Evolutionary conservation across 805 yeast species (phyloP).

Genomic region (Lipomyces spencermartinsiae): DNA sequence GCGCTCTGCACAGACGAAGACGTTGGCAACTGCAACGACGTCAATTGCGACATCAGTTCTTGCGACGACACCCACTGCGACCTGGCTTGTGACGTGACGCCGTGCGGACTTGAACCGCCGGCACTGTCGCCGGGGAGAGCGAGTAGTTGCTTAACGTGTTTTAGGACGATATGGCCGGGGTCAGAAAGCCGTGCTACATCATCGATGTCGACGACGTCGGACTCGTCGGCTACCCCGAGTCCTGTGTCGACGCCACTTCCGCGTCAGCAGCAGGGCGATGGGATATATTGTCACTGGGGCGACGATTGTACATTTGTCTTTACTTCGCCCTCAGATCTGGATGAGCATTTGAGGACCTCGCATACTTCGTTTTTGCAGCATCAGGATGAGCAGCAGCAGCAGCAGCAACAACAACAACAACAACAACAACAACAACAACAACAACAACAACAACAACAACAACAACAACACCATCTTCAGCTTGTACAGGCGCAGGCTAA

Average conservation of each 20-base stretch:
- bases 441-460: conserved; percentile 22
- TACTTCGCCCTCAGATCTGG: conserved; percentile 35
- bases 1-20: background rate
- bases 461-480: conserved; percentile 9
- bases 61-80: conserved; percentile 25
- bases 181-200: background rate
- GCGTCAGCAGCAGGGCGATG: background rate
- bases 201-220: background rate
- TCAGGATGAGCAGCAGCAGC: conserved; percentile 13
- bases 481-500: background rate
- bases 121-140: background rate
- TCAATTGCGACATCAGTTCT: conserved; percentile 1
- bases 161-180: background rate
- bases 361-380: conserved; percentile 29
- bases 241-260: background rate
- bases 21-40: background rate
- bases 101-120: conserved; percentile 5
- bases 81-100: conserved; percentile 15
- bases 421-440: conserved; percentile 17
- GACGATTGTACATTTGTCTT: conserved; percentile 37
- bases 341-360: conserved; percentile 33
- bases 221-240: background rate
- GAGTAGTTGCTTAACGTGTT: background rate
- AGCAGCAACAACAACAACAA: conserved; percentile 4
- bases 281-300: conserved; percentile 37